These are phyloP conservation scores for Neocatenulostroma microsporum DNA, from an alignment of 2,329 filamentous ascomycete genomes.

Conservation along the genomic window DNA sequence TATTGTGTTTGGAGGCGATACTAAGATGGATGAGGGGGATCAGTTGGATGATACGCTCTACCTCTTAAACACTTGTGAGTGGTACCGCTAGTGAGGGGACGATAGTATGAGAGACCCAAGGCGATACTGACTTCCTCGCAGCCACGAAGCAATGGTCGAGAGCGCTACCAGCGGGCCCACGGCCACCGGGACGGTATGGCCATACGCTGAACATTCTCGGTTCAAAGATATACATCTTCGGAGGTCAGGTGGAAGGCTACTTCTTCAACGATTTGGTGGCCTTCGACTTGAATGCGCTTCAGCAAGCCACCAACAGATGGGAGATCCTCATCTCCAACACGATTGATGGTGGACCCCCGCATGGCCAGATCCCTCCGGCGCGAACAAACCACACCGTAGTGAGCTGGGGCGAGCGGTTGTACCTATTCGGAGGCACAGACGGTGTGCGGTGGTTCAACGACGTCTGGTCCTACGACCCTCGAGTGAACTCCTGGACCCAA, in stretches of 20 bases:
- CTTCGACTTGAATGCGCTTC: slow-evolving; percentile 91
- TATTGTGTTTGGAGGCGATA: slow-evolving; percentile 97
- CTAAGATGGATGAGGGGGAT: slow-evolving; percentile 90
- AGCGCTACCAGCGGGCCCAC: slow-evolving; percentile 75
- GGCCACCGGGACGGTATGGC: slow-evolving; percentile 86
- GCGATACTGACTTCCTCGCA: slow-evolving; percentile 38
- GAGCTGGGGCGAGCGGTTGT: slow-evolving; percentile 87
- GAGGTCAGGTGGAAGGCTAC: slow-evolving; percentile 91
- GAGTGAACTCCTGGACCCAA: slow-evolving; percentile 73
- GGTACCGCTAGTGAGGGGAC: background rate
- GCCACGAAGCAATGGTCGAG: slow-evolving; percentile 97
- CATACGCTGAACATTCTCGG: slow-evolving; percentile 94
- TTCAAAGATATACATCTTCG: slow-evolving; percentile 96
- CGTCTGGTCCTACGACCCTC: slow-evolving; percentile 91
- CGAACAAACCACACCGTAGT: slow-evolving; percentile 92
- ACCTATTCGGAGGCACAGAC: slow-evolving; percentile 96
- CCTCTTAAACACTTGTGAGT: slow-evolving; percentile 91
- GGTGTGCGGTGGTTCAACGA: slow-evolving; percentile 98
- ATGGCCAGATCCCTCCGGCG: slow-evolving; percentile 68
- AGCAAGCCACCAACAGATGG: slow-evolving; percentile 87
- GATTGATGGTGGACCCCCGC: slow-evolving; percentile 52
- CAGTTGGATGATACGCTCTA: slow-evolving; percentile 91
- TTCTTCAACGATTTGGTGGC: slow-evolving; percentile 97
- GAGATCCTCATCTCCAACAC: slow-evolving; percentile 78
- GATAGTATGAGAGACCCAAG: background rate